Evolutionary conservation across 2,329 filamentous ascomycete species (phyloP).

Genomic region (Fusarium tuaranense): DNA sequence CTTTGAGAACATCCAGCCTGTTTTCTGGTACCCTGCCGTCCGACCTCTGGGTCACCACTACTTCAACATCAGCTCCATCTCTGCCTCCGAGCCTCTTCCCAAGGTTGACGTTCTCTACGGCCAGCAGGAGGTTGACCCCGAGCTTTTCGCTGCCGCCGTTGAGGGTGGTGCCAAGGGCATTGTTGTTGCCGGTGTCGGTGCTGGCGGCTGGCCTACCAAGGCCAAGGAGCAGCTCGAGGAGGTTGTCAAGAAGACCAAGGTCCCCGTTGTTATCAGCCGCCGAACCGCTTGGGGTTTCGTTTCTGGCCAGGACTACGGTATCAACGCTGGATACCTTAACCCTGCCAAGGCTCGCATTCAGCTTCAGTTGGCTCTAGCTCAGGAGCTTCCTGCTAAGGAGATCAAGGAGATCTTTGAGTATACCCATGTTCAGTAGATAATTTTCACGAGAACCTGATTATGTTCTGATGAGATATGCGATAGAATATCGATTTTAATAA

Average conservation of each 20-base stretch:
- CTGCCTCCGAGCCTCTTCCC: slow-evolving; percentile 54
- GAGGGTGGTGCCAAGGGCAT: slow-evolving; percentile 63
- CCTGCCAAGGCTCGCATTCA: slow-evolving; percentile 66
- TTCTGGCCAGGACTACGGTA: slow-evolving; percentile 48
- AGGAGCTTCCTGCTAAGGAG: slow-evolving; percentile 18
- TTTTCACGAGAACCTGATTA: background rate
- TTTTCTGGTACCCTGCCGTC: slow-evolving; percentile 68
- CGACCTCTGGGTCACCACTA: slow-evolving; percentile 58
- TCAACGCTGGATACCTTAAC: slow-evolving; percentile 63
- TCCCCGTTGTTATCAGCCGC: slow-evolving; percentile 62
- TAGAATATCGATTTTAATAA: background rate
- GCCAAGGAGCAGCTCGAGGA: slow-evolving; percentile 54
- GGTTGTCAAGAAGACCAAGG: slow-evolving; percentile 55
- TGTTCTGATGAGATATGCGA: background rate
- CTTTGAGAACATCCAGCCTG: slow-evolving; percentile 67
- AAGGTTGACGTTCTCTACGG: slow-evolving; percentile 67
- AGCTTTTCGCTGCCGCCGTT: slow-evolving; percentile 59
- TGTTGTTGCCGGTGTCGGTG: slow-evolving; percentile 66
- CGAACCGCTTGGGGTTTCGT: slow-evolving; percentile 64
- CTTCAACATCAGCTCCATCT: slow-evolving; percentile 52
- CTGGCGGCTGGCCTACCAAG: slow-evolving; percentile 58
- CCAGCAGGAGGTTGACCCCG: slow-evolving; percentile 62
- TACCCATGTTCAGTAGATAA: background rate
- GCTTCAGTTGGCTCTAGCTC: slow-evolving; percentile 54
- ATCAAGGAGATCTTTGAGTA: slow-evolving; percentile 34